Evolutionary conservation across 495 filamentous ascomycete species (phyloP), one percentile per base, ranked within the genome.

Genomic region (Oidiodendron maius): DNA sequence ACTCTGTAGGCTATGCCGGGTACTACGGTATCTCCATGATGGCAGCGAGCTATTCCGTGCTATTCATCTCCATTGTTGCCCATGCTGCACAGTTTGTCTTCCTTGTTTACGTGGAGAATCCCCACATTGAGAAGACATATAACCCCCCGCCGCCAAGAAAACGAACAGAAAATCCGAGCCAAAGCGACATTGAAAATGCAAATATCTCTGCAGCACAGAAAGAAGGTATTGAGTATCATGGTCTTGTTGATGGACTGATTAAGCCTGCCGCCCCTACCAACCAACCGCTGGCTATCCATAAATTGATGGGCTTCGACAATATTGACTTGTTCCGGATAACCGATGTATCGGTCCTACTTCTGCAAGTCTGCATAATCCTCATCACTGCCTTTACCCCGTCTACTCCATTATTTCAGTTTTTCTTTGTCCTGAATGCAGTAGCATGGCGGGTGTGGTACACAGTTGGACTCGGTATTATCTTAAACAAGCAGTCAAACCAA

Each of bases 11-110:
- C 24, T 98, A 98, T 67, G 89, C 90, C 20, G 93, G 93, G 22
- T 98, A 95, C 67, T 98, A 98, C 46, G 94, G 93, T 51, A 96
- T 97, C 60, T 96, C 91, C n/a, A 81, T 96, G 63, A 91, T 98
- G 80, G 89, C 91, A 21, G 93, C 94, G 40, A 97, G 94, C 69
- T 97, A 97, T 71, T 87, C 87, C 52, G 93, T 98, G 46, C 73
- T 97, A 9, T 89, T 94, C 74, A 95, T 96, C 61, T 97, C 94
- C 15, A 88, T 98, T 53, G 68, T 90, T 63, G 94, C 91, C 53
- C 93, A 98, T 71, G 87, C 89, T 61, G 85, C 88, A 50, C 93
- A 98, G 69, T 91, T 98, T 60, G 84, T 81, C 26, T 98, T 98
- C 71, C 74, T 98, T 50, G 77, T 84, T 3, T 65, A 87, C 37